phyloP scores from a whole-genome alignment of 148 eudicot genomes.

The Diospyros kaki region DNA sequence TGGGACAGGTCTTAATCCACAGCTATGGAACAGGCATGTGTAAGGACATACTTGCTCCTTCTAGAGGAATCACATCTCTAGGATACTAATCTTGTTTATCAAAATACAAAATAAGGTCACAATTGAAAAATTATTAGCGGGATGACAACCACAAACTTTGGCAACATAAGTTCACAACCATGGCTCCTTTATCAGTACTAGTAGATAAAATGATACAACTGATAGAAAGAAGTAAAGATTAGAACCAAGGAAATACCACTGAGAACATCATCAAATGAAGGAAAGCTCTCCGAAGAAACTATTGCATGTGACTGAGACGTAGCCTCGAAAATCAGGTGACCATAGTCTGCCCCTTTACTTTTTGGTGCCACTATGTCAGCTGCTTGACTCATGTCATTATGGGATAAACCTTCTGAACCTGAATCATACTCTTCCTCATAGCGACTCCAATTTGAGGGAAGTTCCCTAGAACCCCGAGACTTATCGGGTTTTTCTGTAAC shows the following conservation, averaged over 20 bases:
- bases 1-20: background rate
- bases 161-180: background rate
- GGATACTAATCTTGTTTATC: background rate
- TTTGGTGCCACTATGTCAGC: conserved; percentile 45
- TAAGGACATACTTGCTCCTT: background rate
- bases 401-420: conserved; percentile 25
- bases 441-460: conserved; percentile 48
- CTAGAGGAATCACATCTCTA: background rate
- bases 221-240: background rate
- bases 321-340: conserved; percentile 64
- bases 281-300: conserved; percentile 19
- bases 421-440: conserved; percentile 36
- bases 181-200: background rate
- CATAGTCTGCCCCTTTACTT: conserved; percentile 85
- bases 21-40: background rate
- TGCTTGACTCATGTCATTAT: conserved; percentile 18
- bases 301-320: conserved; percentile 31
- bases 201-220: background rate
- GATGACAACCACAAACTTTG: background rate
- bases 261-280: conserved; percentile 44
- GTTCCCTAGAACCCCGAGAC: conserved; percentile 27
- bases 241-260: conserved; percentile 35
- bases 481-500: conserved; percentile 22
- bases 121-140: background rate
- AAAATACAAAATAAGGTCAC: background rate